Evolutionary conservation across 2,329 filamentous ascomycete species (phyloP).

Genomic region (Penicillium sp.): DNA sequence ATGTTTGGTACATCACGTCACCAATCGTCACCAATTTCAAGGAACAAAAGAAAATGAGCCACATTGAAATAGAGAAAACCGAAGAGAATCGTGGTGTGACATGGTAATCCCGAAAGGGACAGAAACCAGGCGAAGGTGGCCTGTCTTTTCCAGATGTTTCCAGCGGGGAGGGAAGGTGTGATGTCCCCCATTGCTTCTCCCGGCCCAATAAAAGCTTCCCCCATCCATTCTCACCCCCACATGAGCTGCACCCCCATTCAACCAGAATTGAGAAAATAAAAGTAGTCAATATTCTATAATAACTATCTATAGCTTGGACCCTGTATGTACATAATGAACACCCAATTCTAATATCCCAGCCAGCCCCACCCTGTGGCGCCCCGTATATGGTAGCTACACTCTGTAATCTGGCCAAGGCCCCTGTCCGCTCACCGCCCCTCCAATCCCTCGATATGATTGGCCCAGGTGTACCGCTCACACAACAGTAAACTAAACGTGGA

Average conservation of each 20-base stretch:
- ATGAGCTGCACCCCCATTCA: no score
- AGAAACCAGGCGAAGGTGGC: slow-evolving; percentile 4
- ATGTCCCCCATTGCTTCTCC: slow-evolving; percentile 10
- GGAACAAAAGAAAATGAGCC: not conserved
- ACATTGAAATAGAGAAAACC: not conserved
- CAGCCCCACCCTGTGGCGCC: no score
- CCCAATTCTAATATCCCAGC: no score
- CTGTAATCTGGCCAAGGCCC: not conserved
- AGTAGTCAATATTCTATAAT: not conserved
- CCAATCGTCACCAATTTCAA: not conserved
- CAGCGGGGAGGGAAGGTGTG: slow-evolving; percentile 19
- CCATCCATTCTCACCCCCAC: not conserved
- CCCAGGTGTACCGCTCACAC: slow-evolving; percentile 39
- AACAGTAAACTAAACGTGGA: slow-evolving; percentile 44
- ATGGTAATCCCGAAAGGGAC: no score
- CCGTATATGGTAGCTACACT: no score
- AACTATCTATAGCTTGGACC: no score
- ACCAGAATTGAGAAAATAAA: no score
- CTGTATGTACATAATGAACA: no score
- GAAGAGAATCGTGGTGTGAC: not conserved
- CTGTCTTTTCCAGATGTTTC: slow-evolving; percentile 29
- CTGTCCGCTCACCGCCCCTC: slow-evolving; percentile 32
- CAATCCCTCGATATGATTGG: slow-evolving; percentile 36
- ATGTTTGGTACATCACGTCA: slow-evolving; percentile 6
- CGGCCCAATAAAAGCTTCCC: slow-evolving; percentile 10